Conservation (phyloP, 495 filamentous ascomycete species). For the Amniculicola lignicola region DNA sequence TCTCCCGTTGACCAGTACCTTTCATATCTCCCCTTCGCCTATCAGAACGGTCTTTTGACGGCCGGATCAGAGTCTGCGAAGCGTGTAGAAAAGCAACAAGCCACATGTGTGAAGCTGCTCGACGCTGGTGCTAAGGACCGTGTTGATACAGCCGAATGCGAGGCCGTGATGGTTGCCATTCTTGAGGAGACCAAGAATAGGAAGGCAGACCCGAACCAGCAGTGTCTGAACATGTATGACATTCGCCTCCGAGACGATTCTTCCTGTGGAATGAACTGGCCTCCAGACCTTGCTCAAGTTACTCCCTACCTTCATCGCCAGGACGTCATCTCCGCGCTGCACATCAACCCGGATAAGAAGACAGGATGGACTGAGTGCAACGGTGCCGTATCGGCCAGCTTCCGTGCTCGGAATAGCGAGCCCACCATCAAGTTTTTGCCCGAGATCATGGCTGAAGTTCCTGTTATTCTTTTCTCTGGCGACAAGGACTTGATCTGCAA, state of each 20-base stretch:
- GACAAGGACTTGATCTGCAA: conserved; percentile 96
- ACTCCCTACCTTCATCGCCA: conserved; percentile 77
- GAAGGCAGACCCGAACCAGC: conserved; percentile 47
- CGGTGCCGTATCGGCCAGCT: conserved; percentile 66
- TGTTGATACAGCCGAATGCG: conserved; percentile 68
- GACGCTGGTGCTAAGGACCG: conserved; percentile 55
- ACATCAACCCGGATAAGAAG: conserved; percentile 76
- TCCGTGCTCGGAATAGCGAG: conserved; percentile 63
- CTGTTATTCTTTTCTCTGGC: conserved; percentile 84
- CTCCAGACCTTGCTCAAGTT: conserved; percentile 71
- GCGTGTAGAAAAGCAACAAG: conserved; percentile 65
- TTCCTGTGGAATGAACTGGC: conserved; percentile 94
- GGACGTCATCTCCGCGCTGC: conserved; percentile 77
- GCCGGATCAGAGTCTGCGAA: conserved; percentile 61
- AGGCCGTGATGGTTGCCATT: conserved; percentile 67
- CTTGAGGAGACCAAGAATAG: conserved; percentile 53
- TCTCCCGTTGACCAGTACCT: conserved; percentile 85
- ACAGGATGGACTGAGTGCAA: conserved; percentile 91
- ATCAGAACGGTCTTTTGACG: conserved; percentile 67
- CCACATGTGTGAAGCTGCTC: conserved; percentile 59
- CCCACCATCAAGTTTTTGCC: conserved; percentile 76
- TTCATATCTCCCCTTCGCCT: conserved; percentile 77
- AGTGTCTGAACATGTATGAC: conserved; percentile 93
- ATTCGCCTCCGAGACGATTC: conserved; percentile 72
- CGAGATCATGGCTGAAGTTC: conserved; percentile 68